Base-by-base conservation (phyloP, 139 green algal genomes). In the Chlamydomonas eustigma region DNA sequence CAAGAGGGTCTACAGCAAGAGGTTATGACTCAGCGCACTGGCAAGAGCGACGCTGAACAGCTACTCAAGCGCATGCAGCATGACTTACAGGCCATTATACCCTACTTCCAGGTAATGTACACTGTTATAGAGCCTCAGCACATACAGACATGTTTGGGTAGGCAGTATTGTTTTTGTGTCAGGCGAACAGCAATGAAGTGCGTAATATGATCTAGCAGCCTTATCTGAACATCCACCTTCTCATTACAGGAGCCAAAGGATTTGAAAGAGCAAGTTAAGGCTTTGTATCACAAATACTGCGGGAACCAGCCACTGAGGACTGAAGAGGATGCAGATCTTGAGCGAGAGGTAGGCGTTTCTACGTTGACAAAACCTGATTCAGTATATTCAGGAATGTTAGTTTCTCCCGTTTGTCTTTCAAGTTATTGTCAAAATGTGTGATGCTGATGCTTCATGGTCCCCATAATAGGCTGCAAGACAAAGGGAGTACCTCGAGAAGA, bases 401-500 rank as follows among this genome's bases (percentile, higher is more conserved):
- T n/a, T n/a, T n/a, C n/a, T n/a, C n/a, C n/a, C n/a, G n/a, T n/a
- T n/a, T n/a, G n/a, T n/a, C n/a, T n/a, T n/a, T n/a, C n/a, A n/a
- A n/a, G n/a, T n/a, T n/a, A n/a, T n/a, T n/a, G n/a, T n/a, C n/a
- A n/a, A n/a, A n/a, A n/a, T n/a, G n/a, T n/a, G n/a, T n/a, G n/a
- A n/a, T n/a, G n/a, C 50, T 63, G 50, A 22, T n/a, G n/a, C n/a
- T n/a, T n/a, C n/a, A n/a, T n/a, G n/a, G n/a, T n/a, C n/a, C n/a
- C n/a, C n/a, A n/a, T n/a, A n/a, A n/a, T 34, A 44, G 64, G 35
- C 35, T 74, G 63, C 78, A 1, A 50, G 74, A 58, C 89, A 96
- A 80, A 76, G 87, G 0, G 88, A 91, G 78, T 92, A 92, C 82
- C 83, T 97, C 73, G 88, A 97, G 85, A 91, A 89, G 74, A 93